Base-by-base conservation (phyloP, 2,329 filamentous ascomycete species). In the Basipetospora chlamydospora region DNA sequence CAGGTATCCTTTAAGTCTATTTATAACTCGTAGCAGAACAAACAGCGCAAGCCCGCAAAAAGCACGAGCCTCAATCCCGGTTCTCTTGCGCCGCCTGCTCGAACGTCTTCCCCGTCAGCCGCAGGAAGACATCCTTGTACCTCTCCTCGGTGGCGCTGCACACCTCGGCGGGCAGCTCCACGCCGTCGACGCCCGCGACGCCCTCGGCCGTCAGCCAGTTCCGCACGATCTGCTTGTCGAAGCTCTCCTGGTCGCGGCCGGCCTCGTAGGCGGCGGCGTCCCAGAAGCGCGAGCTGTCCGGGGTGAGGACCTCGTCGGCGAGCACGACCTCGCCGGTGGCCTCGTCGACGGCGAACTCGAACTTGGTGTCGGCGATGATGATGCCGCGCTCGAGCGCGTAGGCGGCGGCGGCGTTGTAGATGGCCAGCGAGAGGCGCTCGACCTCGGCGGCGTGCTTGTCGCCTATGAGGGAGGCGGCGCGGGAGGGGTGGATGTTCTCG, bases 251-350 rank as follows among this genome's bases (percentile, higher is more conserved):
- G 39, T 80, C 69, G 42, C 66, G 67, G 2, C 87, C 86, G 13
- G 81, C 58, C 51, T 76, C 68, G 35, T 51, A 53, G 52, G 66
- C 66, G 29, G 75, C 75, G 43, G 69, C 73, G 1, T 77, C 77
- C 87, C 88, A 96, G 67, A 94, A 94, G 12, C 87, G 73, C 35
- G 80, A 88, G 38, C 73, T 80, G 54, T 85, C 80, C 3, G 86
- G 85, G 6, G 85, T 92, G 41, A 93, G 61, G 16, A 92, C 83
- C 61, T 93, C 85, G 51, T 93, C 85, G 4, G 86, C 74, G 35
- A 57, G 43, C 20, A 52, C 47, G 5, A 56, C 45, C 40, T 51
- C 48, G 34, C 50, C 50, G 15, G 42, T 49, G 33, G 40, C 49
- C 21, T 46, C 44, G 29, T 54, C 52, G 37, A 45, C 41, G 16